Conservation (phyloP, 2,329 filamentous ascomycete genomes). For the Sphaceloma murrayae region DNA sequence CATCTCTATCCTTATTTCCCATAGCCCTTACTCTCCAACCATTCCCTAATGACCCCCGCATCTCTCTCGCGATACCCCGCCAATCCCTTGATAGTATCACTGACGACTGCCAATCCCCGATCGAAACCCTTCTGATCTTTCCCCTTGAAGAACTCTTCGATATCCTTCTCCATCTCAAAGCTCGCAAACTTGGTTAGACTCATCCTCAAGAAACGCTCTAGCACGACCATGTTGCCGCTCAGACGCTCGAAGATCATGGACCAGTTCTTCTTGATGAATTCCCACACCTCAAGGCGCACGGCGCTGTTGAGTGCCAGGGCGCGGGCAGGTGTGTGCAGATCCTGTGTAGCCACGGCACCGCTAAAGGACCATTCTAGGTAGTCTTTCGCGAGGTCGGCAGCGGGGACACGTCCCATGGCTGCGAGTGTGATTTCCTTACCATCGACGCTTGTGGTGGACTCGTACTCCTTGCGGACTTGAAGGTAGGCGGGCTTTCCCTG, state of each 20-base stretch:
- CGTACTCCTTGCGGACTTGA: constrained; percentile 75
- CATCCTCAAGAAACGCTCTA: constrained; percentile 79
- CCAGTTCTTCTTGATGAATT: constrained; percentile 80
- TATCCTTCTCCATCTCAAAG: constrained; percentile 59
- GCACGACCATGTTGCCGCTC: constrained; percentile 69
- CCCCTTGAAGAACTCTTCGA: constrained; percentile 71
- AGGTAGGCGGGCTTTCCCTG: constrained; percentile 61
- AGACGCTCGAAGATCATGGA: constrained; percentile 60
- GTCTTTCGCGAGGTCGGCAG: constrained; percentile 56
- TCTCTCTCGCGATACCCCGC: constrained; percentile 77
- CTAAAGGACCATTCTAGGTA: constrained; percentile 69
- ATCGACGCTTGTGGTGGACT: constrained; percentile 72
- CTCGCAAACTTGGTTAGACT: constrained; percentile 72
- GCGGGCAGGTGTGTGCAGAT: constrained; percentile 73
- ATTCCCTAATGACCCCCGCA: constrained; percentile 61
- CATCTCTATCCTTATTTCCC: constrained; percentile 20
- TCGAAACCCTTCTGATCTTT: constrained; percentile 84
- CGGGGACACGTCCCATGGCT: constrained; percentile 64
- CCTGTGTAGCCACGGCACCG: constrained; percentile 72
- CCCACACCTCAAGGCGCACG: constrained; percentile 69
- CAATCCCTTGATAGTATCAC: constrained; percentile 75
- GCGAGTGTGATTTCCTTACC: constrained; percentile 78
- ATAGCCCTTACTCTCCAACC: constrained; percentile 59
- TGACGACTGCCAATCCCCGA: constrained; percentile 72
- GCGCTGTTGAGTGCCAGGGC: constrained; percentile 63